Evolutionary conservation across 768 basidiomycete species (phyloP).

Genomic region (Panaeolus papilionaceus): DNA sequence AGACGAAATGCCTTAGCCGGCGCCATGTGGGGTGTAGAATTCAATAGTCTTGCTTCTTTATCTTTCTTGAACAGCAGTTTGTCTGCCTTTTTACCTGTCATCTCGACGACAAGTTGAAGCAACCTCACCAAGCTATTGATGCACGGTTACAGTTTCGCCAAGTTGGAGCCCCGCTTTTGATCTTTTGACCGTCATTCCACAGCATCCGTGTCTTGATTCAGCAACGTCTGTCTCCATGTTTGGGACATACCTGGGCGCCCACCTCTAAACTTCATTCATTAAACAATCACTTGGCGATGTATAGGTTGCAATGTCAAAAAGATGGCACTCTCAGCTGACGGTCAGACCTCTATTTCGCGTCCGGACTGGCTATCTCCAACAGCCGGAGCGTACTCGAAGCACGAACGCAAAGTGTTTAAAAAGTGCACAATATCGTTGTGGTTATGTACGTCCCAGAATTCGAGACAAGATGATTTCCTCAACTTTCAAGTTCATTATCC

Average conservation of each 20-base stretch:
- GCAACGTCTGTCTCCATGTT: neutral
- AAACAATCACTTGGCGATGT: neutral
- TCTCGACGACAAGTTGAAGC: neutral
- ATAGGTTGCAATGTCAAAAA: neutral
- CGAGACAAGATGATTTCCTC: slow-evolving; percentile 2
- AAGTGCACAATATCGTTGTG: neutral
- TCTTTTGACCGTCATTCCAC: neutral
- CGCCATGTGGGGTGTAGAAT: neutral
- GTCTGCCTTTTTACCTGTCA: neutral
- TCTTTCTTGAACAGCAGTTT: neutral
- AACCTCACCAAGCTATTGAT: slow-evolving; percentile 3
- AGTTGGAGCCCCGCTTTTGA: neutral
- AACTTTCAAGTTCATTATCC: neutral
- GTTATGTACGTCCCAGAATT: neutral
- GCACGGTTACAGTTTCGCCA: neutral
- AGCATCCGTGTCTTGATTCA: neutral
- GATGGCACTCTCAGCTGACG: neutral
- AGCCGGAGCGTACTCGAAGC: neutral
- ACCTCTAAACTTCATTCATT: neutral
- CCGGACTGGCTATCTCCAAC: neutral
- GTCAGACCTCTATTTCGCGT: neutral
- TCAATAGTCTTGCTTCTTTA: neutral
- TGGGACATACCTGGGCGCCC: neutral
- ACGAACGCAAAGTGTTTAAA: neutral
- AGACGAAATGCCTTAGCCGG: neutral